Percentiles rank a stretch among this genome's conserved stretches.
Conservation (phyloP, 768 basidiomycete species). For the Cyclocybe aegerita region DNA sequence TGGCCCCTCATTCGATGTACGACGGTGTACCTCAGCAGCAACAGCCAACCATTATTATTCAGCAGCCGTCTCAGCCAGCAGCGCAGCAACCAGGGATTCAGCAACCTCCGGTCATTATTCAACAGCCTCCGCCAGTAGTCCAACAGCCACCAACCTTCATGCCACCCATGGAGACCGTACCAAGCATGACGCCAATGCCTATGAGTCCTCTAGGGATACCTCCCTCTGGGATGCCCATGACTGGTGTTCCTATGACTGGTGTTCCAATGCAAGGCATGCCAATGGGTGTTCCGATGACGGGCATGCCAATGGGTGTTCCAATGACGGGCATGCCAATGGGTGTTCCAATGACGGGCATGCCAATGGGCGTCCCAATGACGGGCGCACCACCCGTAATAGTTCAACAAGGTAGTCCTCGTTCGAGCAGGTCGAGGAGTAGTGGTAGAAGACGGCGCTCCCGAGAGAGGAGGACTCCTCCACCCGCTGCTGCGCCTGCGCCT, state of each 20-base stretch:
- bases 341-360: neutral
- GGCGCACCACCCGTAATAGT: slow-evolving; percentile 14
- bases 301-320: slow-evolving; percentile 2
- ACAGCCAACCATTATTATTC: slow-evolving; percentile 27
- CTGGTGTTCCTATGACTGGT: slow-evolving; percentile 3
- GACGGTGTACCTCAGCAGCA: slow-evolving; percentile 23
- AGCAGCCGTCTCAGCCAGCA: slow-evolving; percentile 20
- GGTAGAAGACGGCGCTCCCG: slow-evolving; percentile 10
- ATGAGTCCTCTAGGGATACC: slow-evolving; percentile 14
- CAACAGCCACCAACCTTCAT: neutral
- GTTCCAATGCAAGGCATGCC: slow-evolving; percentile 7
- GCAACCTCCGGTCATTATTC: slow-evolving; percentile 17
- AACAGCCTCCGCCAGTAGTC: slow-evolving; percentile 6
- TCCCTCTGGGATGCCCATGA: slow-evolving; percentile 8
- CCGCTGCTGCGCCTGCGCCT: slow-evolving; percentile 4
- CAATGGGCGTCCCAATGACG: too few species aligned
- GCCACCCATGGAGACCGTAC: neutral
- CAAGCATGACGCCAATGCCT: slow-evolving; percentile 6
- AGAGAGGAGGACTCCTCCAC: slow-evolving; percentile 5
- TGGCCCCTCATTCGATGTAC: slow-evolving; percentile 12
- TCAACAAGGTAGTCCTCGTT: slow-evolving; percentile 12
- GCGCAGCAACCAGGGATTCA: neutral
- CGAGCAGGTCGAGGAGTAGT: slow-evolving; percentile 14
- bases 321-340: neutral
- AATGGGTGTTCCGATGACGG: slow-evolving; percentile 3